Conservation (phyloP, 306 rosid genomes). For the Cicer arietinum region DNA sequence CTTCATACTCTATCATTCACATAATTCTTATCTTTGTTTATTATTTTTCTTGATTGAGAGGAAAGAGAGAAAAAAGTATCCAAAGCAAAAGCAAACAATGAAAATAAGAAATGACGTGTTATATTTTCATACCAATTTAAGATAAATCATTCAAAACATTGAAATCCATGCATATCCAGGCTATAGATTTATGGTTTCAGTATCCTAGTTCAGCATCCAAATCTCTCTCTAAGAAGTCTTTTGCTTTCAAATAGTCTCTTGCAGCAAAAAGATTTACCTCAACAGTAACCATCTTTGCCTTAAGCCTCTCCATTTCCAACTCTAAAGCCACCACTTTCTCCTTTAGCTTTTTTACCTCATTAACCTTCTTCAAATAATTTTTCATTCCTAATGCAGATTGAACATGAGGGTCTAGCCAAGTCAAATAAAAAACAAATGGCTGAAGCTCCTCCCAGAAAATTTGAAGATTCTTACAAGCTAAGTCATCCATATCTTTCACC, state of each 20-base stretch:
- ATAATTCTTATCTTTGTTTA: too few relatives aligned
- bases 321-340: conserved; percentile 24
- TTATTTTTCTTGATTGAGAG: too few relatives aligned
- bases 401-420: conserved; percentile 47
- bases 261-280: conserved; percentile 8
- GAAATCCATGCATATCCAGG: neutral
- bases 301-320: conserved; percentile 24
- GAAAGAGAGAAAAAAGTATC: neutral
- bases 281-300: conserved; percentile 17
- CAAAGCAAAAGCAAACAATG: neutral
- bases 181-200: neutral
- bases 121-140: neutral
- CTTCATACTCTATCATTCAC: too few relatives aligned
- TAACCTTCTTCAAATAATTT: conserved; percentile 32
- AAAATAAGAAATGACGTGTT: neutral
- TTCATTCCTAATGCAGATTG: conserved; percentile 39
- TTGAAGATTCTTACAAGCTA: conserved; percentile 24
- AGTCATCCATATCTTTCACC: conserved; percentile 18
- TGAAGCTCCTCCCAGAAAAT: conserved; percentile 46
- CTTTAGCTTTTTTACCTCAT: conserved; percentile 1
- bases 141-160: neutral
- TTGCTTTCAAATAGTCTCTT: neutral
- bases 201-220: conserved; percentile 42
- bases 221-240: conserved; percentile 33
- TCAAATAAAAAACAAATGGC: conserved; percentile 37